These are phyloP conservation scores for Hyparrhenia diplandra DNA, from an alignment of 176 grass and related monocot genomes.

Conservation along the genomic window DNA sequence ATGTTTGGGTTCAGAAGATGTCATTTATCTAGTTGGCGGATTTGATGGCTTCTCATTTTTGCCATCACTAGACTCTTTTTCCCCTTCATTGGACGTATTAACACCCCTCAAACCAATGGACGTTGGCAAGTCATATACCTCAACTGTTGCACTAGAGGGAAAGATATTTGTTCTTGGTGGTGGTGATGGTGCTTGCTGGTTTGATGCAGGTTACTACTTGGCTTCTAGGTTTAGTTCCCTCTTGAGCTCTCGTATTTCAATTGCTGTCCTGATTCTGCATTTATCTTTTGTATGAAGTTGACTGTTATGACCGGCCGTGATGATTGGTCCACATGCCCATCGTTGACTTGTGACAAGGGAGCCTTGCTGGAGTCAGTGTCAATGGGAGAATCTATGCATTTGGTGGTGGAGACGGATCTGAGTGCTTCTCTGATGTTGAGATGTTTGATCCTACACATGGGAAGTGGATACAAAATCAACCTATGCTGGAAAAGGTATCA, in stretches of 20 bases:
- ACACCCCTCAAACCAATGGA: slow-evolving; percentile 58
- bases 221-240: slow-evolving; percentile 14
- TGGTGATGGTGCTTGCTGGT: slow-evolving; percentile 61
- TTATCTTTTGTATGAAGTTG: slow-evolving; percentile 44
- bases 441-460: slow-evolving; percentile 67
- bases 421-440: slow-evolving; percentile 63
- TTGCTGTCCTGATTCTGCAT: slow-evolving; percentile 14
- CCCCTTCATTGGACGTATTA: slow-evolving; percentile 64
- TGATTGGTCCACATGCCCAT: slow-evolving; percentile 52
- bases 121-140: slow-evolving; percentile 51
- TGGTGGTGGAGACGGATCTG: slow-evolving; percentile 56
- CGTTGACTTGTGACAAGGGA: slow-evolving; percentile 55
- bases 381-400: slow-evolving; percentile 62
- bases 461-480: slow-evolving; percentile 54
- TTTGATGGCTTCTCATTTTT: slow-evolving; percentile 58
- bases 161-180: slow-evolving; percentile 81
- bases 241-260: background rate
- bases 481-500: slow-evolving; percentile 81
- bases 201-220: slow-evolving; percentile 53
- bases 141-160: slow-evolving; percentile 53
- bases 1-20: slow-evolving; percentile 62
- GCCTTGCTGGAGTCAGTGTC: slow-evolving; percentile 50
- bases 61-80: slow-evolving; percentile 58
- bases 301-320: slow-evolving; percentile 59
- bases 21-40: slow-evolving; percentile 80